Evolutionary conservation across 345 rosid species (phyloP).

Genomic region (Ceriops tagal): DNA sequence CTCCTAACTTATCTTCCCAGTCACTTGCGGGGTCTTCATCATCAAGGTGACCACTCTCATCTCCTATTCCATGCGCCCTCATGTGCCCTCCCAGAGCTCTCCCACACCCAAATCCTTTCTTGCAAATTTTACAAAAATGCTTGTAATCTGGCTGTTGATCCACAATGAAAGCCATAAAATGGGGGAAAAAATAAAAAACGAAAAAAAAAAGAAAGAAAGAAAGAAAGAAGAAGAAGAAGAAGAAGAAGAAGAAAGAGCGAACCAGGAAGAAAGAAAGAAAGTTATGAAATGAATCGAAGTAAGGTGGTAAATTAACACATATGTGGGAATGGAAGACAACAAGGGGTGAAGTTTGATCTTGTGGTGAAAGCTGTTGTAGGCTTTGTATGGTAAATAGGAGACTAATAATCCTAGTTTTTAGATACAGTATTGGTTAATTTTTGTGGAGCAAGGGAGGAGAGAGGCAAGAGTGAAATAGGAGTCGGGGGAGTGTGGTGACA

Average conservation of each 20-base stretch:
- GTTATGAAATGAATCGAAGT: background rate
- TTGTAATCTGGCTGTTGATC: conserved; percentile 48
- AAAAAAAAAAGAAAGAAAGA: background rate
- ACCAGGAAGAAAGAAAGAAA: background rate
- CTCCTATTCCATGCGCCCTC: conserved; percentile 78
- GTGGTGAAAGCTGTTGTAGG: conserved; percentile 45
- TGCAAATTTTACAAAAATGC: conserved; percentile 66
- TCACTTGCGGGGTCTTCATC: conserved; percentile 54
- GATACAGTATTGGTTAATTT: conserved; percentile 44
- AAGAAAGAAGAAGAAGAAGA: background rate
- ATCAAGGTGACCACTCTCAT: conserved; percentile 44
- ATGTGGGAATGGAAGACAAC: conserved; percentile 20
- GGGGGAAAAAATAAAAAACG: background rate
- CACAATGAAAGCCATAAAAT: conserved; percentile 51
- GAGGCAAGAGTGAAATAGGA: conserved; percentile 12
- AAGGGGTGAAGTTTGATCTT: conserved; percentile 31
- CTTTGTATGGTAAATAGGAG: conserved; percentile 43
- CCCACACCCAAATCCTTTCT: conserved; percentile 69
- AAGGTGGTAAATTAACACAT: background rate
- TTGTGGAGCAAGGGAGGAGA: conserved; percentile 23
- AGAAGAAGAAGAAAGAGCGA: background rate
- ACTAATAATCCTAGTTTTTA: conserved; percentile 50
- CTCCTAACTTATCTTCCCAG: conserved; percentile 47
- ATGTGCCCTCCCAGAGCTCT: conserved; percentile 75
- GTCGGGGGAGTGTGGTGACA: conserved; percentile 41